A percentile compares a stretch with the other conserved stretches of the same genome.
phyloP scores from a whole-genome alignment of 352 stramenopile genomes.

The Globisporangium rhizosaccharum region DNA sequence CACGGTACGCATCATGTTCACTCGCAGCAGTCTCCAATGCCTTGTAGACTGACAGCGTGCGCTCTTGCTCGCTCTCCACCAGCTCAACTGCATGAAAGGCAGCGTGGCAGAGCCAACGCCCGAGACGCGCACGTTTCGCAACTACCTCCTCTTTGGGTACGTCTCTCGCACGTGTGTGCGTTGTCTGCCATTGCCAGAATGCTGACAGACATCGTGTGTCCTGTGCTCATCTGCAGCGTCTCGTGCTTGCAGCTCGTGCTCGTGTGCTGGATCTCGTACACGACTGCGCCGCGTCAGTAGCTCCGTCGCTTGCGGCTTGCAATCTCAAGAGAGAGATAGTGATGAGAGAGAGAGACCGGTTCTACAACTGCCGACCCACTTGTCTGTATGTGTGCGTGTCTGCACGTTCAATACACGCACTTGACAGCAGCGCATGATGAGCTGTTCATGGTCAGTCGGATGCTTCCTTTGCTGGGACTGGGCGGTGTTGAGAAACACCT shows the following conservation, averaged over 20 bases:
- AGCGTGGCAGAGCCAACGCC: constrained; percentile 65
- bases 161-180: constrained; percentile 4
- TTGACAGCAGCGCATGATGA: neutral
- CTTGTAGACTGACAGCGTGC: constrained; percentile 1
- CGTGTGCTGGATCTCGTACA: constrained; percentile 85
- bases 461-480: constrained; percentile 25
- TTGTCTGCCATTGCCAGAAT: neutral
- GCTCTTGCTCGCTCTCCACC: neutral
- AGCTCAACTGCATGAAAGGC: constrained; percentile 89
- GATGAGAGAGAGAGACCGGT: neutral
- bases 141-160: constrained; percentile 83
- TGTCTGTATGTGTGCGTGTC: neutral
- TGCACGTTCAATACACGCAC: constrained; percentile 7
- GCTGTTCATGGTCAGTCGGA: neutral
- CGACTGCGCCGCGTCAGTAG: constrained; percentile 59
- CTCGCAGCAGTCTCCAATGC: neutral
- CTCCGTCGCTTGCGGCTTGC: neutral
- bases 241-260: constrained; percentile 79
- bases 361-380: neutral
- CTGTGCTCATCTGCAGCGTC: constrained; percentile 29
- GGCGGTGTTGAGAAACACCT: constrained; percentile 90
- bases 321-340: neutral
- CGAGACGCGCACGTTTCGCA: constrained; percentile 77
- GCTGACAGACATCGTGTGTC: neutral
- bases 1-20: constrained; percentile 59